Conservation (phyloP, 192 early-diverging fungal species). For the Entrophospora sp. region DNA sequence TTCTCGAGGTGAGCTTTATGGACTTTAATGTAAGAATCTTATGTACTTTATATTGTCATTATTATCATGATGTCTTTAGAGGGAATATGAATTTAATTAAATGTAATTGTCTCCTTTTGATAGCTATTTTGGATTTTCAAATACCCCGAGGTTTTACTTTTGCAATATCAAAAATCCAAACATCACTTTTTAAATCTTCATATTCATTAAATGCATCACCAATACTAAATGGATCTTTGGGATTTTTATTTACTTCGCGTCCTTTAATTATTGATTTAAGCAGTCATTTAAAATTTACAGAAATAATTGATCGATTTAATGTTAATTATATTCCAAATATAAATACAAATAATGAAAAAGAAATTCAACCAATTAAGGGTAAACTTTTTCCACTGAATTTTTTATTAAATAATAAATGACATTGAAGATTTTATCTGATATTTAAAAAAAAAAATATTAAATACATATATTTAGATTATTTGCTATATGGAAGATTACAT, state of each 20-base stretch:
- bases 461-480: conserved; percentile 48
- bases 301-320: conserved; percentile 43
- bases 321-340: conserved; percentile 25
- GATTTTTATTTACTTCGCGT: conserved; percentile 73
- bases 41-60: not conserved
- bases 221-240: conserved; percentile 53
- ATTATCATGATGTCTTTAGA: no score
- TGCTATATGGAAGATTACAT: conserved; percentile 68
- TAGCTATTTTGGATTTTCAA: conserved; percentile 74
- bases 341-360: not conserved
- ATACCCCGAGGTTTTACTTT: conserved; percentile 66
- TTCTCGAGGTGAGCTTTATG: conserved; percentile 39
- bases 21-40: not conserved
- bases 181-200: conserved; percentile 65
- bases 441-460: no score
- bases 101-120: not conserved
- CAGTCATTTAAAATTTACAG: conserved; percentile 38
- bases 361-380: not conserved
- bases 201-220: conserved; percentile 61
- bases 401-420: no score
- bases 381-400: not conserved
- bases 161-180: conserved; percentile 63
- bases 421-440: no score
- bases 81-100: no score
- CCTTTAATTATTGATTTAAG: conserved; percentile 53